Percentiles rank a stretch among this genome's conserved stretches.
Conservation (phyloP, 306 rosid genomes). For the Citrullus amarus region DNA sequence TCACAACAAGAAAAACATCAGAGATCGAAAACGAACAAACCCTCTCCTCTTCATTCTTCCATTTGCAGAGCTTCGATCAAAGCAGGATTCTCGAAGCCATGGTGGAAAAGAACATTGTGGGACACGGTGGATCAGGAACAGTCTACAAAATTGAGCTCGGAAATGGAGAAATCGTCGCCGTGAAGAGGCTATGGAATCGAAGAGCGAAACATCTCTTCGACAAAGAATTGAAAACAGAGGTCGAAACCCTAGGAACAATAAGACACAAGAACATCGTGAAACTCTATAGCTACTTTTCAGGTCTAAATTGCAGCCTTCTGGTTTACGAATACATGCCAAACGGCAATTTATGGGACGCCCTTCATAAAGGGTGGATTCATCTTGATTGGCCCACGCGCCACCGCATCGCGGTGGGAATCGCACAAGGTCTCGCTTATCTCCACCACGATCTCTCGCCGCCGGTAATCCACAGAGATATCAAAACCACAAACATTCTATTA, state of each 20-base stretch:
- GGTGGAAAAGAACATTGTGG: constrained; percentile 85
- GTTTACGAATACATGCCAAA: constrained; percentile 93
- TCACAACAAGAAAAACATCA: constrained; percentile 32
- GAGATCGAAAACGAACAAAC: constrained; percentile 48
- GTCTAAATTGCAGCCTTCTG: constrained; percentile 51
- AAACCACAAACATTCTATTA: constrained; percentile 74
- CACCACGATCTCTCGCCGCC: constrained; percentile 83
- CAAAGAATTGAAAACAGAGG: constrained; percentile 73
- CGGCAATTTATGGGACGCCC: constrained; percentile 92
- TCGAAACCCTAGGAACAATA: constrained; percentile 71
- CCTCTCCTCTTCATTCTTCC: constrained; percentile 51
- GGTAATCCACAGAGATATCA: constrained; percentile 86
- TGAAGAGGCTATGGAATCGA: constrained; percentile 62
- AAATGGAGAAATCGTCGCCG: constrained; percentile 64
- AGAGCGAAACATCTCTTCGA: constrained; percentile 41
- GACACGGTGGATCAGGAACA: constrained; percentile 84
- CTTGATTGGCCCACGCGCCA: constrained; percentile 91
- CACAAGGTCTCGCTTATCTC: constrained; percentile 88
- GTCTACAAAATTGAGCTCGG: constrained; percentile 68
- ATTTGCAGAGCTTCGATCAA: constrained; percentile 52
- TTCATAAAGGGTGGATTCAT: constrained; percentile 52
- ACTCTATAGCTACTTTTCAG: constrained; percentile 62
- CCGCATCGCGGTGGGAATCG: constrained; percentile 67
- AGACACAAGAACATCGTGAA: constrained; percentile 92
- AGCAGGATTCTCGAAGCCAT: constrained; percentile 48